Base-by-base conservation (phyloP, 306 rosid genomes). In the Prunus fruticosa region DNA sequence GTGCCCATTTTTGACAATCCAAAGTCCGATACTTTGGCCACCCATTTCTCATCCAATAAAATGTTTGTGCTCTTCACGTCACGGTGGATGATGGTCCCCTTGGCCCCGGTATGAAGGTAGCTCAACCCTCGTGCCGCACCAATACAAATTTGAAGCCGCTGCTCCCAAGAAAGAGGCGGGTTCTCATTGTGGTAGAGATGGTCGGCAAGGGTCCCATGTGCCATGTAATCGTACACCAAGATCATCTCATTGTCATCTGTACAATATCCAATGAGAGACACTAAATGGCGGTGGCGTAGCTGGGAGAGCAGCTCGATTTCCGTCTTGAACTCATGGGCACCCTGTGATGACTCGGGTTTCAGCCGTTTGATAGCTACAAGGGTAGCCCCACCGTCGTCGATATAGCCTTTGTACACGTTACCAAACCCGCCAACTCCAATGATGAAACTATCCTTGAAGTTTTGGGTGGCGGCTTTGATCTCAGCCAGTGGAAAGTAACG, bases 361-460 rank as follows among this genome's bases (percentile, higher is more conserved):
- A 32, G 38, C 38, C 38, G 38, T 62, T 82, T 82, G 30, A 76
- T 58, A 5, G 78, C 84, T 6, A 71, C 81, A 1, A 3, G 30
- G 6, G 45, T 54, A 23, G 11, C 61, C 9, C 13, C 12, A 1
- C 6, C 6, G 0, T n/a, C 75, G 0, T n/a, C 75, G 1, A 79
- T 4, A 2, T 38, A 30, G 2, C 66, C 81, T 22, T 20, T 70
- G 64, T 78, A 78, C 60, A 82, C 78, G 50, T 58, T 47, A 0
- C 85, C 82, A 27, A 81, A 81, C 9, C 81, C 72, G 54, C 81
- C 85, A 1, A 10, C 58, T 0, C 87, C 84, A 4, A 83, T 67
- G 11, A 71, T 34, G 5, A 71, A 67, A 1, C 22, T 3, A 0
- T 41, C 28, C 2, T 83, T 66, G 25, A 83, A 83, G 45, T 57